These are phyloP conservation scores for Lagenaria siceraria DNA, from an alignment of 306 rosid genomes.

Conservation along the genomic window DNA sequence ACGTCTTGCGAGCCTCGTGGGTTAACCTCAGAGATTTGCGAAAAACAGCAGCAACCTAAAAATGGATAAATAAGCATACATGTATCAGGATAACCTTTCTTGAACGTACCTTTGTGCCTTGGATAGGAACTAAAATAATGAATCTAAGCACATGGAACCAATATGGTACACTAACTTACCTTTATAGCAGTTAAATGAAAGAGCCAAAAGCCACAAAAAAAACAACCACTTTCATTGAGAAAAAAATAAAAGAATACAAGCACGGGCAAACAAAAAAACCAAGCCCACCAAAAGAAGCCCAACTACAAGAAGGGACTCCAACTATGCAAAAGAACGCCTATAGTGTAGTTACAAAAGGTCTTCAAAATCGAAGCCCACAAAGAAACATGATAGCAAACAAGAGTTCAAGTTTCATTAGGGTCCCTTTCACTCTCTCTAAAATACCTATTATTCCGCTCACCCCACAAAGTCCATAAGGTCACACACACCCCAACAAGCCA, in stretches of 20 bases:
- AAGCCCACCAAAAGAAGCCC: no score
- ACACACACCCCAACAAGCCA: no score
- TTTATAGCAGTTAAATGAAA: not conserved
- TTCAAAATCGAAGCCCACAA: no score
- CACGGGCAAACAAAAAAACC: not conserved
- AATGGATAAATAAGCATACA: not conserved
- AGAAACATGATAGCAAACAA: no score
- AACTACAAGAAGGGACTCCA: no score
- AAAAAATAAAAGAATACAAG: not conserved
- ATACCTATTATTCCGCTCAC: no score
- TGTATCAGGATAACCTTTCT: not conserved
- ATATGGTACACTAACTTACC: not conserved
- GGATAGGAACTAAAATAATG: not conserved
- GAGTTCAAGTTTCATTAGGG: no score
- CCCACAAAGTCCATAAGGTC: no score
- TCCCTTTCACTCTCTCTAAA: no score
- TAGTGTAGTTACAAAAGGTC: no score
- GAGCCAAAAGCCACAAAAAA: not conserved
- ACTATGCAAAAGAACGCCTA: no score
- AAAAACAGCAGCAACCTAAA: slow-evolving; percentile 88
- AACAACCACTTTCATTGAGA: no score
- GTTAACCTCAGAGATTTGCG: slow-evolving; percentile 93
- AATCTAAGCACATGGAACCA: not conserved
- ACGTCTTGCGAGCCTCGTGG: slow-evolving; percentile 89
- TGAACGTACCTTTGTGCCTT: not conserved